Base-by-base conservation (phyloP, 345 rosid species). In the Crucihimalaya himalaica region DNA sequence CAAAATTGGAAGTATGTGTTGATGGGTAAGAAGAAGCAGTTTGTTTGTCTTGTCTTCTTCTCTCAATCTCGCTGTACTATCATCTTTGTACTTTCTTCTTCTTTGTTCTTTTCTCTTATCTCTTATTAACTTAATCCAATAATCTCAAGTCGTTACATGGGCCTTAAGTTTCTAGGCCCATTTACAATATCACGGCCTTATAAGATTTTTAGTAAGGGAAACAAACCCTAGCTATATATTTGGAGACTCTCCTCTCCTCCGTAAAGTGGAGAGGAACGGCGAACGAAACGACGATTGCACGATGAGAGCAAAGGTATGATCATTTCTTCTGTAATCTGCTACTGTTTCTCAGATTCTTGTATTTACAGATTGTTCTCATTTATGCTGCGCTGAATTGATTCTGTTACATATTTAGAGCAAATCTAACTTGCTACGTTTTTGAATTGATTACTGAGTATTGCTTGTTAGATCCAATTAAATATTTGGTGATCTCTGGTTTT, bases 211-310 rank as follows among this genome's bases (percentile, higher is more conserved):
- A 23, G 65, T 16, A 37, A 25, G 43, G 1, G 23, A 3, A 4
- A n/a, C n/a, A n/a, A 75, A 75, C 65, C 79, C 74, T 75, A 75
- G 58, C 70, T 75, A 69, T 68, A 68, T 67, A 75, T n/a, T 19
- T 11, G 16, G 2, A 5, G n/a, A 16, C 11, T 31, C 62, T 2
- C 27, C n/a, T 29, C 27, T 9, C 27, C 11, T 20, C 46, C n/a
- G 27, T 10, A 11, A 18, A 39, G 55, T 23, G 42, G 18, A 9
- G 64, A 9, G 47, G 34, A 18, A 39, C 39, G 2, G 46, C 16
- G 19, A 55, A 20, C 46, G 48, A 16, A 20, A 35, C 5, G 56
- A 52, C 68, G 73, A 60, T 42, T 75, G 55, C 29, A 75, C 42
- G 20, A 76, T 76, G 79, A 69, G 79, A 21, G 79, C 79, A 0